Evolutionary conservation across 805 yeast species (phyloP), one percentile per base, ranked within the genome.

Genomic region (Maudiozyma pseudohumilis): DNA sequence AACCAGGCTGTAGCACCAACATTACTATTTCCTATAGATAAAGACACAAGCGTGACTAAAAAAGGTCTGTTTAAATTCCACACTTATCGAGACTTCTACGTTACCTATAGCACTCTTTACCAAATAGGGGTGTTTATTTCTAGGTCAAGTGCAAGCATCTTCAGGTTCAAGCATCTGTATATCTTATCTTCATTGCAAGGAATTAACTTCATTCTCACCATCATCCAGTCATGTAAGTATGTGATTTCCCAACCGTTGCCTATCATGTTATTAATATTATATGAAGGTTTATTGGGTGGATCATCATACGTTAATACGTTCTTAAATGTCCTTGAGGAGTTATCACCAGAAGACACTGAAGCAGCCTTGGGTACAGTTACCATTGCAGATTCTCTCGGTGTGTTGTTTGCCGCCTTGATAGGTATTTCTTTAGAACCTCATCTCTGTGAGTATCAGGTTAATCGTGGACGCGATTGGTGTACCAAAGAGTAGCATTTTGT

Each of bases 1-100:
- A 89, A 89, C 55, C 97, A 89, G 57, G 95, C 95, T 0, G 72
- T 89, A 1, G 70, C 95, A 0, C 96, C 97, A 2, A 88, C 96
- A 0, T 62, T 89, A 31, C 62, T 89, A 6, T 89, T 82, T 51
- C 88, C 89, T 0, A 49, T 86, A 4, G 73, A 75, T 1, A 17
- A 23, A 9, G 68, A 72, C 18, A 33, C 19, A 6, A 24, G 32
- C 18, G 4, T 5, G 18, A 9, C 4, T 11, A 5, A 7, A 6
- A 15, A 19, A 10, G 31, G 49, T 45, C 6, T 68, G 80, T 55
- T 94, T 94, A 13, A 21, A 3, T 83, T 87, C 50, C 52, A 61
- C 2, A 62, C 72, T 15, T 85, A 72, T 55, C 69, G 96, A 44
- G 97, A 89, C 50, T 80, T 84, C 3, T 89, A 89, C 56, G 97